These are phyloP conservation scores for Phyllosticta citriasiana DNA, from an alignment of 2,329 filamentous ascomycete species.

Conservation along the genomic window DNA sequence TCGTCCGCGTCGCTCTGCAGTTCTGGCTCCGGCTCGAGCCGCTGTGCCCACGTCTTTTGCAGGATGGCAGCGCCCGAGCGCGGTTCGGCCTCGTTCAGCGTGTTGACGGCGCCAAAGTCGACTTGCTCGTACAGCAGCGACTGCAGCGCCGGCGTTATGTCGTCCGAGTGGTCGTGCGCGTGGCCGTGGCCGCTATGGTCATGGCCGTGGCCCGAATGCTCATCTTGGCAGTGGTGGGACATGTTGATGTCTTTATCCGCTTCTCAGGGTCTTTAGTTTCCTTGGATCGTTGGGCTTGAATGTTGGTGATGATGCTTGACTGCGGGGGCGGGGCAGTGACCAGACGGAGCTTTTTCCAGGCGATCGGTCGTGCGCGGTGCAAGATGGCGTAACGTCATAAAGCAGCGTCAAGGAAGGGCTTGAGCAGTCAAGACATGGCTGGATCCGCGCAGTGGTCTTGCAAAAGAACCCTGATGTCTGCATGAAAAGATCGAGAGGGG, in stretches of 20 bases:
- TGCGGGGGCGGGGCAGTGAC: constrained; percentile 4
- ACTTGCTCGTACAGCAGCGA: constrained; percentile 87
- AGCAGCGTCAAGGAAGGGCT: not conserved
- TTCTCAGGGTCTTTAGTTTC: not conserved
- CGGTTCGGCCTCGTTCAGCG: constrained; percentile 67
- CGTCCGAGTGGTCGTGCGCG: constrained; percentile 71
- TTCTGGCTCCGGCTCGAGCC: constrained; percentile 61
- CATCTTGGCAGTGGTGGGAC: constrained; percentile 27
- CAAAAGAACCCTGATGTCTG: not conserved
- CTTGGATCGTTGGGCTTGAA: not conserved
- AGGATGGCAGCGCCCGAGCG: constrained; percentile 65
- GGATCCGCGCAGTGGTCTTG: not conserved
- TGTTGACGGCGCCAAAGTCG: constrained; percentile 73
- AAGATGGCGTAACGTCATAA: not conserved
- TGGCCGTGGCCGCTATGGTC: constrained; percentile 38
- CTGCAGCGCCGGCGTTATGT: constrained; percentile 84
- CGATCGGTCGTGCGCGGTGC: not conserved
- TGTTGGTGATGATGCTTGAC: not conserved
- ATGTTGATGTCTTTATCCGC: not conserved
- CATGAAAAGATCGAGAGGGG: not conserved
- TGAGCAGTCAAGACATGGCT: not conserved
- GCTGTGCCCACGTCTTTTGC: constrained; percentile 84
- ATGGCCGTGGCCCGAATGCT: constrained; percentile 41
- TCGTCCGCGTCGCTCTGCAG: constrained; percentile 81
- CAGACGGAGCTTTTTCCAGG: not conserved